Evolutionary conservation across 305 asterid species (phyloP).

Genomic region (Rubia occidens): DNA sequence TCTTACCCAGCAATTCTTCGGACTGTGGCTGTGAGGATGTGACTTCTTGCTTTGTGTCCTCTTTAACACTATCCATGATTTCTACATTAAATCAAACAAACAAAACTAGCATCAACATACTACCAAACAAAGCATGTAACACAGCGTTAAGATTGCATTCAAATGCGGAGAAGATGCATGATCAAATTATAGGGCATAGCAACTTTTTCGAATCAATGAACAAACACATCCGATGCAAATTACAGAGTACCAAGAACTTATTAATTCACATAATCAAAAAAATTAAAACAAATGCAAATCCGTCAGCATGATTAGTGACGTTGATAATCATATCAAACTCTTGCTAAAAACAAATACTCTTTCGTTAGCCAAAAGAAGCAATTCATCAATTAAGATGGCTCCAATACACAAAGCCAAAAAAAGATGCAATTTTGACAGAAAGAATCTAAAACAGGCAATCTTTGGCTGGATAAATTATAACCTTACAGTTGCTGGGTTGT

Average conservation of each 20-base stretch:
- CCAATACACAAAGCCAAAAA: too few relatives aligned
- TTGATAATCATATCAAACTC: background rate
- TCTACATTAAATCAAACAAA: conserved; percentile 3
- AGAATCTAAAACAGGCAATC: background rate
- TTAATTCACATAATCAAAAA: background rate
- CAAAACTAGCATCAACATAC: background rate
- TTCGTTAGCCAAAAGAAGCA: background rate
- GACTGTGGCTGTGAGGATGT: conserved; percentile 31
- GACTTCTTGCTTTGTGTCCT: conserved; percentile 37
- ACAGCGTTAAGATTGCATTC: background rate
- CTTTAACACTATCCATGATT: conserved; percentile 25
- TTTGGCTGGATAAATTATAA: background rate
- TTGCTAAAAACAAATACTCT: background rate
- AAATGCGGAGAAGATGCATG: background rate
- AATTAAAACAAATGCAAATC: background rate
- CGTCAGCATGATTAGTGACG: background rate
- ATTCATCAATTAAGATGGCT: background rate
- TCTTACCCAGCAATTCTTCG: conserved; percentile 50
- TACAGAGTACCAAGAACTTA: background rate
- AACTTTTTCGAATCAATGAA: background rate
- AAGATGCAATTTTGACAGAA: background rate
- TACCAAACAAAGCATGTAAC: background rate
- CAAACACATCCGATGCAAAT: background rate
- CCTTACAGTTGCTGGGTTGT: background rate
- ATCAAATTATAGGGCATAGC: background rate